A percentile compares a stretch with the other conserved stretches of the same genome.
Evolutionary conservation across 495 filamentous ascomycete species (phyloP).

Genomic region (Penicillium subrubescens): DNA sequence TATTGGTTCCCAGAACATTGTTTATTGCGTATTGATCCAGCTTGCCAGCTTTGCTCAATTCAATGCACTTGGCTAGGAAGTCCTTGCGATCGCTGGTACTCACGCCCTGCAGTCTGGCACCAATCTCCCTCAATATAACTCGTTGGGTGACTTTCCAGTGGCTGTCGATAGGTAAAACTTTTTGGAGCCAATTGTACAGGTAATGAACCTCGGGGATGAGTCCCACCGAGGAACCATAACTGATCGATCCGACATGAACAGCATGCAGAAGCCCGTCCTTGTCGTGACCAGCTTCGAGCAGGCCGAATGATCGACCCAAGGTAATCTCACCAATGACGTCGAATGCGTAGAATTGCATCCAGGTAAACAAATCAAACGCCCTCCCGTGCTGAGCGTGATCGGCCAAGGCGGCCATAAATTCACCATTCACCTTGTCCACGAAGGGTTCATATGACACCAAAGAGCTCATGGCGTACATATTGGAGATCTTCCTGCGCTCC

Average conservation of each 20-base stretch:
- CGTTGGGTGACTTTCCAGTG: background rate
- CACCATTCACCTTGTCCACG: background rate
- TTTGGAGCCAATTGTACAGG: background rate
- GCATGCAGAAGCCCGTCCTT: background rate
- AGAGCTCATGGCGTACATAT: conserved; percentile 45
- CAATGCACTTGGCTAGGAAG: background rate
- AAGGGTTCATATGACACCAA: conserved; percentile 44
- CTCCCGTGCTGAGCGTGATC: background rate
- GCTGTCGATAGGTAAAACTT: background rate
- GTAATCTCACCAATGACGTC: conserved; percentile 63
- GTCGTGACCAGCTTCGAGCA: conserved; percentile 41
- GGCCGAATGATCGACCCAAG: conserved; percentile 39
- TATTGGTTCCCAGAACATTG: conserved; percentile 18
- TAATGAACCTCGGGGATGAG: background rate
- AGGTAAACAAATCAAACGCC: conserved; percentile 26
- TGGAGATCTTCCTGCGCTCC: background rate
- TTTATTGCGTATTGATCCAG: background rate
- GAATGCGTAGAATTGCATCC: conserved; percentile 54
- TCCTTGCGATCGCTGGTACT: conserved; percentile 13
- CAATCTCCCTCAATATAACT: background rate
- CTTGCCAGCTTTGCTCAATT: background rate
- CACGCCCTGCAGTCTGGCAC: background rate
- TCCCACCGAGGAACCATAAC: background rate
- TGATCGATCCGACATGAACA: background rate
- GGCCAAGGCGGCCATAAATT: background rate